These are phyloP conservation scores for Chrysanthemum lavandulifolium DNA, from an alignment of 129 eudicot species.

Conservation along the genomic window DNA sequence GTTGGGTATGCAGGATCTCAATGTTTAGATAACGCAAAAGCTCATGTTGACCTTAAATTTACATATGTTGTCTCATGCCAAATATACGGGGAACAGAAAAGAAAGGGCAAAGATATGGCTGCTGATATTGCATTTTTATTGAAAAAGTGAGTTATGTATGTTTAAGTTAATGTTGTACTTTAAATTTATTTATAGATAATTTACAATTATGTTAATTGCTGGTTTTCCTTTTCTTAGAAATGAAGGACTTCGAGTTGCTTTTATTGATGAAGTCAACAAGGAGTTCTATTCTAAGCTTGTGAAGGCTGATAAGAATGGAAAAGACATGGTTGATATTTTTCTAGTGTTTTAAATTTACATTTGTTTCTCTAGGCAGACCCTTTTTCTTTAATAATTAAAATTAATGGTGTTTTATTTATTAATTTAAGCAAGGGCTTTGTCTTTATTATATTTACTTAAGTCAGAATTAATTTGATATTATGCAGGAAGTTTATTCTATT, in stretches of 20 bases:
- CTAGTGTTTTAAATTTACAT: background rate
- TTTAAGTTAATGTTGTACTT: background rate
- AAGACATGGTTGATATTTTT: constrained; percentile 61
- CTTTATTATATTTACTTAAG: constrained; percentile 3
- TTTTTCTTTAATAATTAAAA: background rate
- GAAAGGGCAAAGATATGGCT: constrained; percentile 27
- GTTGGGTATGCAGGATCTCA: constrained; percentile 39
- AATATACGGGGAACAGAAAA: constrained; percentile 81
- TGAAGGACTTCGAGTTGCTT: constrained; percentile 98
- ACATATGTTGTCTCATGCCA: constrained; percentile 96
- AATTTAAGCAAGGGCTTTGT: too few relatives aligned
- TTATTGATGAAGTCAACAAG: too few relatives aligned
- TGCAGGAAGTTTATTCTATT: constrained; percentile 92
- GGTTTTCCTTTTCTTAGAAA: constrained; percentile 42
- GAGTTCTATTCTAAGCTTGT: constrained; percentile 86
- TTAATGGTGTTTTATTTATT: too few relatives aligned
- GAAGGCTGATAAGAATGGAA: constrained; percentile 88
- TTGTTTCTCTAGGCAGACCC: too few relatives aligned
- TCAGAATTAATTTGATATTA: background rate
- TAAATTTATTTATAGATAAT: background rate
- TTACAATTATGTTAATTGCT: background rate
- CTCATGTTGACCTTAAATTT: constrained; percentile 93
- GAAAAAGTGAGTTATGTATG: constrained; percentile 56
- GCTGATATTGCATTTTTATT: constrained; percentile 90
- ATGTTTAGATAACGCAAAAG: constrained; percentile 95